Percentiles rank a stretch among this genome's conserved stretches.
Conservation (phyloP, 805 yeast genomes). For the Komagataella pastoris region DNA sequence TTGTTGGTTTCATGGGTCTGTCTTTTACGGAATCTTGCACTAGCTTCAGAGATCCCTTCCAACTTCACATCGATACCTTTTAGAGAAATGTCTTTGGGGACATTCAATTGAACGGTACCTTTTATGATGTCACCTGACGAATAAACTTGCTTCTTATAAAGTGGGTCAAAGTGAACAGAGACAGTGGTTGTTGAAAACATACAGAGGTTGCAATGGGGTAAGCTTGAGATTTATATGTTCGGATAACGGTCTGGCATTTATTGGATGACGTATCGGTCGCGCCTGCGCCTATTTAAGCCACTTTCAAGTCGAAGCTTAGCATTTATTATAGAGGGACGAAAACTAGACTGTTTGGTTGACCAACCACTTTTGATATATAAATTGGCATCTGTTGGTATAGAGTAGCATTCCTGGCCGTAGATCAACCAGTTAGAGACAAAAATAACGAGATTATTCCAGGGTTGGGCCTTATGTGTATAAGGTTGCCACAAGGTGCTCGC, state of each 20-base stretch:
- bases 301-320: background rate
- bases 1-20: slow-evolving; percentile 2
- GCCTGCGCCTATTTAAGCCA: background rate
- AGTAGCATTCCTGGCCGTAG: background rate
- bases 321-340: background rate
- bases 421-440: background rate
- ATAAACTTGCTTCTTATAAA: background rate
- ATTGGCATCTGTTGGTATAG: no score
- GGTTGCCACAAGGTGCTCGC: background rate
- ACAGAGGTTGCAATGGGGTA: background rate
- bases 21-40: slow-evolving; percentile 3
- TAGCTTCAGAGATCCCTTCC: slow-evolving; percentile 27
- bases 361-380: no score
- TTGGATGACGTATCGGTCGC: background rate
- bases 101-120: slow-evolving; percentile 26
- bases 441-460: background rate
- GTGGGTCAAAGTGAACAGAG: background rate
- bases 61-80: slow-evolving; percentile 36
- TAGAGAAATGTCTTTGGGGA: slow-evolving; percentile 26
- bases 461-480: background rate
- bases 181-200: background rate
- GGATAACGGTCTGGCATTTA: background rate
- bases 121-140: slow-evolving; percentile 19
- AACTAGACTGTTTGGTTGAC: background rate
- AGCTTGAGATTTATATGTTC: background rate